phyloP scores from a whole-genome alignment of 345 rosid species.

The Acer negundo region DNA sequence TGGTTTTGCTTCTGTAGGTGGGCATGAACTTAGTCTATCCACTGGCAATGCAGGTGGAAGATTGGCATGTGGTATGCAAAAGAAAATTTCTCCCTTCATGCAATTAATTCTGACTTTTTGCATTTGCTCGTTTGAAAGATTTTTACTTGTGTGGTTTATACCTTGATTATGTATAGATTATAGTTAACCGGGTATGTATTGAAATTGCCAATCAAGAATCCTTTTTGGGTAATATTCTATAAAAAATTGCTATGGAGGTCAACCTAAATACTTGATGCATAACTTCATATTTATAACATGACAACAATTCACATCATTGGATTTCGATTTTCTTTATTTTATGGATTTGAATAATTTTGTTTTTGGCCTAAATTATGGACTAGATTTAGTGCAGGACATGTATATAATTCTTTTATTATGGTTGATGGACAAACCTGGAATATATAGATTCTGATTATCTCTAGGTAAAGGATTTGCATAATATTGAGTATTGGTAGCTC shows the following conservation, averaged over 20 bases:
- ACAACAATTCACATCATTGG: background rate
- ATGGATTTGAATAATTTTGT: background rate
- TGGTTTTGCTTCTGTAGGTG: conserved; percentile 54
- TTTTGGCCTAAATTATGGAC: background rate
- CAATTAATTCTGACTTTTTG: background rate
- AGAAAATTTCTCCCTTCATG: background rate
- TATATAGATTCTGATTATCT: background rate
- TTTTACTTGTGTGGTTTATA: conserved; percentile 1
- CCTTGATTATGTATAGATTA: background rate
- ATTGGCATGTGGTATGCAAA: conserved; percentile 89
- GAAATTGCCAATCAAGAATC: background rate
- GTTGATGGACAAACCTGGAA: background rate
- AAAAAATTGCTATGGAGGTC: background rate
- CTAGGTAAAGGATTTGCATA: background rate
- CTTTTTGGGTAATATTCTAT: background rate
- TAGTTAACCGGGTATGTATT: background rate
- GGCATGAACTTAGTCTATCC: conserved; percentile 92
- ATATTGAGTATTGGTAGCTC: background rate
- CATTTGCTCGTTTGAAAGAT: background rate
- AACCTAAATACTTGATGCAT: background rate
- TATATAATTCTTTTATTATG: background rate
- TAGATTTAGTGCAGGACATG: background rate
- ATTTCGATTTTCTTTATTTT: background rate
- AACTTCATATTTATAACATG: background rate
- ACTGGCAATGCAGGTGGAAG: conserved; percentile 99